These are phyloP conservation scores for Seminavis robusta DNA, from an alignment of 108 stramenopile genomes.

Conservation along the genomic window DNA sequence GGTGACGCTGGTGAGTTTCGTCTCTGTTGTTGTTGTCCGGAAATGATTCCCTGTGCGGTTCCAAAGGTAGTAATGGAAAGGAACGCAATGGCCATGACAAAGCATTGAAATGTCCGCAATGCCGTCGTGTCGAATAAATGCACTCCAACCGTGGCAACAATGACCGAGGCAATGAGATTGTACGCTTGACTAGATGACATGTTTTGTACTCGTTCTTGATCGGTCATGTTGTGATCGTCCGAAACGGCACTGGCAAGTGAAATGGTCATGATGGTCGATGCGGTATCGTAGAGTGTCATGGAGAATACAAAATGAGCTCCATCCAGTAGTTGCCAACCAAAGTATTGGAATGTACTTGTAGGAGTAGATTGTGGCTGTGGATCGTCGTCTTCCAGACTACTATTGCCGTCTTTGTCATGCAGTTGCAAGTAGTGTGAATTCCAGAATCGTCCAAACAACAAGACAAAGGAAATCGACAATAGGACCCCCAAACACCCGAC, in stretches of 20 bases:
- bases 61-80: slow-evolving; percentile 18
- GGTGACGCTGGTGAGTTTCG: slow-evolving; percentile 1
- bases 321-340: slow-evolving; percentile 8
- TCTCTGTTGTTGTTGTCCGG: too few species aligned
- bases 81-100: slow-evolving; percentile 16
- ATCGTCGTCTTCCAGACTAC: not conserved
- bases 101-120: slow-evolving; percentile 30
- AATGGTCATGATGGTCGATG: slow-evolving; percentile 32
- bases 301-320: slow-evolving; percentile 37
- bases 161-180: slow-evolving; percentile 31
- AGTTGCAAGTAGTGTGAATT: too few species aligned
- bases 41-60: slow-evolving; percentile 24
- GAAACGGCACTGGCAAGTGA: slow-evolving; percentile 35
- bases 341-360: slow-evolving; percentile 18
- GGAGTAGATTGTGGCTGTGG: slow-evolving; percentile 31
- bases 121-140: slow-evolving; percentile 33
- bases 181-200: slow-evolving; percentile 34
- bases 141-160: slow-evolving; percentile 31
- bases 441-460: not conserved
- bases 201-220: slow-evolving; percentile 35
- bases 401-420: not conserved
- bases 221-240: slow-evolving; percentile 46
- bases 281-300: slow-evolving; percentile 37
- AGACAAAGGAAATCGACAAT: slow-evolving; percentile 33
- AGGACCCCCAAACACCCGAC: slow-evolving; percentile 33